Evolutionary conservation across 1,284 basidiomycete genomes (phyloP).

Genomic region (Microbotryum intermedium): DNA sequence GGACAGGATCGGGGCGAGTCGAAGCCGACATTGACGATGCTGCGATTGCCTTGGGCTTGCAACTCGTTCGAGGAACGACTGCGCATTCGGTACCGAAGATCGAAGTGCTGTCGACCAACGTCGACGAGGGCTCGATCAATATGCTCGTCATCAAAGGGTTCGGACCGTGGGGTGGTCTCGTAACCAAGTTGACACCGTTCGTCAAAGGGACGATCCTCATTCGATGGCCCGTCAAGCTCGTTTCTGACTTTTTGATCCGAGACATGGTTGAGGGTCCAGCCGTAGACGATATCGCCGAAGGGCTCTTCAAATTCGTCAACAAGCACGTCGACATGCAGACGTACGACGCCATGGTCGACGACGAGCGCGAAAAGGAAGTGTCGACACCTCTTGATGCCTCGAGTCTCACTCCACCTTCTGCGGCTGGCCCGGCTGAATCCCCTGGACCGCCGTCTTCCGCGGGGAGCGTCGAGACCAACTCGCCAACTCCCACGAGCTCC

Average conservation of each 20-base stretch:
- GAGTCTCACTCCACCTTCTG: background rate
- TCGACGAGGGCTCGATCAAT: conserved; percentile 6
- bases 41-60: background rate
- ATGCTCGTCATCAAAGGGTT: background rate
- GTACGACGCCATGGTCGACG: conserved; percentile 1
- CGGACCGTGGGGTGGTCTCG: conserved; percentile 1
- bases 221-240: background rate
- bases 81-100: background rate
- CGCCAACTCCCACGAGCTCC: no score
- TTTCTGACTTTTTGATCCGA: conserved; percentile 8
- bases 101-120: background rate
- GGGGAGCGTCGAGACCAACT: no score
- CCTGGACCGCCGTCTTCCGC: background rate
- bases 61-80: background rate
- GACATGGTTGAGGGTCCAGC: conserved; percentile 10
- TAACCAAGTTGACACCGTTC: conserved; percentile 1
- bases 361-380: conserved; percentile 7
- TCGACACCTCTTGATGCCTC: conserved; percentile 1
- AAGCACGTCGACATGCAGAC: conserved; percentile 7
- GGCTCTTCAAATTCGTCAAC: conserved; percentile 1
- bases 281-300: conserved; percentile 6
- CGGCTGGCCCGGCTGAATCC: background rate
- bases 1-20: conserved; percentile 4
- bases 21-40: conserved; percentile 4
- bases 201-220: conserved; percentile 4